Percentiles rank a stretch among this genome's conserved stretches.
phyloP scores from a whole-genome alignment of 2,329 filamentous ascomycete genomes.

The Clonostachys byssicola region DNA sequence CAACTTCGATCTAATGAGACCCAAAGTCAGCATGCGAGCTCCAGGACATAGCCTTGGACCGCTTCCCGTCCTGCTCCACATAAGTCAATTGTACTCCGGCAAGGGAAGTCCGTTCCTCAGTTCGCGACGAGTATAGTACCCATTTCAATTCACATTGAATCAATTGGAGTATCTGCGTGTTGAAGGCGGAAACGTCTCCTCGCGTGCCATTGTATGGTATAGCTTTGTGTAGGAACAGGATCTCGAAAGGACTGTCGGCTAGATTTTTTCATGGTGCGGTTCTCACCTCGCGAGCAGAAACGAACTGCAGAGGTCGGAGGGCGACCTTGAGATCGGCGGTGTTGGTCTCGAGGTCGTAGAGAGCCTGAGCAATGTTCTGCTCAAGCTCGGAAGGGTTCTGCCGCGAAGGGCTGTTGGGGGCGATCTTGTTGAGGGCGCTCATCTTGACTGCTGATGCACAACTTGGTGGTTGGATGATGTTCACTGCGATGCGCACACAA shows the following conservation, averaged over 20 bases:
- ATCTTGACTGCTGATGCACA: conserved; percentile 45
- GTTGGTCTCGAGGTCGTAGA: conserved; percentile 99
- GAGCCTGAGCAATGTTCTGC: conserved; percentile 92
- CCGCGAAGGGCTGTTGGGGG: conserved; percentile 92
- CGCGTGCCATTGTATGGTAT: conserved; percentile 20
- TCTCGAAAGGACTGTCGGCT: conserved; percentile 17
- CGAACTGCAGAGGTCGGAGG: conserved; percentile 96
- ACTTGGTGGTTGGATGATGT: conserved; percentile 19
- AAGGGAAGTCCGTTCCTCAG: neutral
- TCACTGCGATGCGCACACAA: neutral
- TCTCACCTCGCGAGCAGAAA: conserved; percentile 99
- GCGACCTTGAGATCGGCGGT: conserved; percentile 95
- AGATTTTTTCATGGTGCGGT: conserved; percentile 22
- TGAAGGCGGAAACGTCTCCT: neutral
- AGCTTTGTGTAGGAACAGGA: conserved; percentile 36
- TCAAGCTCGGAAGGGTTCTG: conserved; percentile 96
- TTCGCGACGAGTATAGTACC: neutral
- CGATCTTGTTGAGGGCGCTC: conserved; percentile 94
- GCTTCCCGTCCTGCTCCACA: conserved; percentile 71
- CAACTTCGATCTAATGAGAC: conserved; percentile 92
- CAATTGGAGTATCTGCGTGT: neutral
- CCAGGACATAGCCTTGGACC: conserved; percentile 68
- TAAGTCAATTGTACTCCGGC: conserved; percentile 28
- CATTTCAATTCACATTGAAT: neutral
- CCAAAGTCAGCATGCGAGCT: conserved; percentile 73